phyloP scores from a whole-genome alignment of 495 filamentous ascomycete species.

The Gamarada debralockiae region DNA sequence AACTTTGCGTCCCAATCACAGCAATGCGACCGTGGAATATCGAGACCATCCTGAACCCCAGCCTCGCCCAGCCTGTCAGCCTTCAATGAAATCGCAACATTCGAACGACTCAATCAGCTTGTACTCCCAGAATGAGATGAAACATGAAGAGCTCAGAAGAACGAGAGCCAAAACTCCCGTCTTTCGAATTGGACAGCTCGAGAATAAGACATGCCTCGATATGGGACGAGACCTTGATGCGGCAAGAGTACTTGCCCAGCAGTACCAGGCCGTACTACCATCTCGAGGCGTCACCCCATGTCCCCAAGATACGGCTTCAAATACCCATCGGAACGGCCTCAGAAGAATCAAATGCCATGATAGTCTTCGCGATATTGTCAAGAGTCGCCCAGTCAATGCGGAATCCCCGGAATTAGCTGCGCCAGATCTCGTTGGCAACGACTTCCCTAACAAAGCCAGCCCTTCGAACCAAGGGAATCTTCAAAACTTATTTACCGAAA shows the following conservation, averaged over 20 bases:
- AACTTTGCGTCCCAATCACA: too few relatives aligned
- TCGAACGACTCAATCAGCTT: not conserved
- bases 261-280: constrained; percentile 17
- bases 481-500: too few relatives aligned
- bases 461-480: too few relatives aligned
- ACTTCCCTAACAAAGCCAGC: too few relatives aligned
- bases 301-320: not conserved
- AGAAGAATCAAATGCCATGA: constrained; percentile 23
- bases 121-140: constrained; percentile 1
- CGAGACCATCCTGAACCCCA: too few relatives aligned
- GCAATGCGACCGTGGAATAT: too few relatives aligned
- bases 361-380: constrained; percentile 16
- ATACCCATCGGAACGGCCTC: constrained; percentile 3
- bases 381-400: constrained; percentile 2
- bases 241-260: constrained; percentile 12
- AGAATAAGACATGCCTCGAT: not conserved
- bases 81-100: too few relatives aligned
- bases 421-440: too few relatives aligned
- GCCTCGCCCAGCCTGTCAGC: too few relatives aligned
- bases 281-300: constrained; percentile 13
- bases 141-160: not conserved
- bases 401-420: not conserved
- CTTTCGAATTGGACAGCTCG: constrained; percentile 19
- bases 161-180: constrained; percentile 22
- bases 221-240: not conserved